Evolutionary conservation across 202 grass and related monocot genomes (phyloP), one percentile per base, ranked within the genome.

Genomic region (Saccharum hybrid): DNA sequence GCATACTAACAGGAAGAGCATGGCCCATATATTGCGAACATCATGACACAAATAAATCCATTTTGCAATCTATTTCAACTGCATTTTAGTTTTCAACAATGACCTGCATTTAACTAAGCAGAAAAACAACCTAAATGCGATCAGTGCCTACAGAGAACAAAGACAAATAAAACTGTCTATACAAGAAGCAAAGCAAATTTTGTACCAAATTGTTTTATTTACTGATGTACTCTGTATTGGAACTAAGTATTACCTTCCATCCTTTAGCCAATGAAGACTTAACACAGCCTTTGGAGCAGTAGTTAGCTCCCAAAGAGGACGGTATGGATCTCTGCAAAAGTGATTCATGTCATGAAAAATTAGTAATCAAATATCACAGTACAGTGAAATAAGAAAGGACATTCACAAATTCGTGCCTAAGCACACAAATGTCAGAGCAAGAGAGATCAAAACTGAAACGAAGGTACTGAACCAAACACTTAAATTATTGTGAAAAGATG

Each of bases 261-360:
- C 77, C 78, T 93, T 98, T 78, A 94, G 83, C 95, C 95, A 94
- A 66, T 93, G 87, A 81, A 94, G 63, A 88, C 95, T 94, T 86
- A 98, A 76, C 65, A 98, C 85, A 57, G 90, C 84, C 87, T 54
- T 94, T 83, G 90, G 88, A 66, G 92, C 51, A 72, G 86, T 92
- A 88, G 86, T 88, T 80, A 94, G 71, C 75, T 98, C 95, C 92
- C 95, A 98, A 81, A 98, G 76, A 68, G 92, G 88, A 68, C 60
- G 92, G 68, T 93, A 98, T 59, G 92, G 92, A 85, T 98, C 92
- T 86, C 95, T 98, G 87, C 64, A 88, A 49, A 83, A 13, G 15
- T 84, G n/a, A n/a, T n/a, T n/a, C n/a, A n/a, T n/a, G 26, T 13
- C 40, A 62, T 82, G 75, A 21, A 33, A 83, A 57, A 62, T 80